Base-by-base conservation (phyloP, 495 filamentous ascomycete genomes). In the Thozetella sp. region DNA sequence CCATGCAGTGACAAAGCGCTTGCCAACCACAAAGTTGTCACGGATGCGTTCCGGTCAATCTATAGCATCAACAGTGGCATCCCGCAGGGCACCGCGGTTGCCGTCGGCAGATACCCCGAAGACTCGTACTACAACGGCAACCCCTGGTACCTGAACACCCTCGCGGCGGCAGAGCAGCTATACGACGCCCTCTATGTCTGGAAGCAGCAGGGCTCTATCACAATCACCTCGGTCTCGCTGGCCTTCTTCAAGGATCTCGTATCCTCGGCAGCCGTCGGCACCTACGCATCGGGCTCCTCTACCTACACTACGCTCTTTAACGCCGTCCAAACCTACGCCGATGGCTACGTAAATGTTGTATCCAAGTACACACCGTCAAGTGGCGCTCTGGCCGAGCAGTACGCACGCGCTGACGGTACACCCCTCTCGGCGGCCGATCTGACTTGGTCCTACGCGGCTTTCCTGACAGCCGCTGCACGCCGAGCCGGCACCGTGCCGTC, bases 361-460 rank as follows among this genome's bases (percentile, higher is more conserved):
- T 69, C 73, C 40, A 62, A 79, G 62, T 85, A 78, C 73, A 80
- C 67, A 25, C 72, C 52, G 25, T 48, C 74, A 22, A 80, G 82
- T 58, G 88, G 88, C 20, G 78, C 80, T 6, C 58, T 90, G 13
- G 69, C 82, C 12, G 88, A 91, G 68, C 88, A 91, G 63, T 90
- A 76, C 61, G 74, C 80, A 66, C 80, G 78, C 57, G 65, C 71
- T 46, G 71, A 68, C 54, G 88, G 88, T 46, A 54, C 60, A 0
- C 80, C 80, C 11, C 59, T 84, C n/a, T 85, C 83, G 0, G 88
- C 88, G 10, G 58, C 73, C 12, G 77, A 89, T 63, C 74, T 91
- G 17, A 90, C 88, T 17, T 91, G 88, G 88, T 89, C 84, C 13
- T 89, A 86, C 65, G 83, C 85, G 2, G 72, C 85, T n/a, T 88